phyloP scores from a whole-genome alignment of 75 land plant species.

The Ceratopteris richardii region DNA sequence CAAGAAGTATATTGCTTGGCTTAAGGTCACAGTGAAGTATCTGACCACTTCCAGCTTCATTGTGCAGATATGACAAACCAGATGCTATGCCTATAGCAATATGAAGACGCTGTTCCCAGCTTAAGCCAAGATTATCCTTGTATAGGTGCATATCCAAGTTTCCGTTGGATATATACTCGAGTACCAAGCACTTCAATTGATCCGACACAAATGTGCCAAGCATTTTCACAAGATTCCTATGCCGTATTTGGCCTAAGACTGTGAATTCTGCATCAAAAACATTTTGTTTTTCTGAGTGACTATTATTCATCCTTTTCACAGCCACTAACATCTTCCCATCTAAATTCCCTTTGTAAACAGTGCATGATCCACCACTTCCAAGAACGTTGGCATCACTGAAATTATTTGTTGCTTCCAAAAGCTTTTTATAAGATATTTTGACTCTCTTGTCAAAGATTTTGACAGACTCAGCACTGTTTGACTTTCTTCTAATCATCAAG shows the following conservation, averaged over 20 bases:
- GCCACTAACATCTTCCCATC: slow-evolving; percentile 12
- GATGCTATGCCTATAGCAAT: slow-evolving; percentile 44
- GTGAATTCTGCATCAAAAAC: slow-evolving; percentile 50
- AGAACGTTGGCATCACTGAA: slow-evolving; percentile 12
- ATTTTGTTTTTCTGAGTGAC: background rate
- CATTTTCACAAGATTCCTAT: slow-evolving; percentile 60
- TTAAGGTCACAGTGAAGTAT: slow-evolving; percentile 56
- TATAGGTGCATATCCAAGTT: slow-evolving; percentile 40
- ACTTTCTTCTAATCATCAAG: background rate
- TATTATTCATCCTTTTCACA: slow-evolving; percentile 21
- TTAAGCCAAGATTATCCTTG: slow-evolving; percentile 11
- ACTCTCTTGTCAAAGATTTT: slow-evolving; percentile 12
- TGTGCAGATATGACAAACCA: slow-evolving; percentile 54
- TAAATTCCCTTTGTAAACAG: slow-evolving; percentile 23
- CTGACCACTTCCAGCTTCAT: slow-evolving; percentile 35
- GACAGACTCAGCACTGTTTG: slow-evolving; percentile 6
- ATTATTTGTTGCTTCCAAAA: slow-evolving; percentile 14
- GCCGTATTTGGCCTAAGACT: slow-evolving; percentile 42
- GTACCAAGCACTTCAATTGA: slow-evolving; percentile 44
- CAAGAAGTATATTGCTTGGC: slow-evolving; percentile 44
- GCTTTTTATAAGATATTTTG: slow-evolving; percentile 10
- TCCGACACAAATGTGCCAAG: slow-evolving; percentile 33
- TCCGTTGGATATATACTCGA: slow-evolving; percentile 62
- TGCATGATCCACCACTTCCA: slow-evolving; percentile 22
- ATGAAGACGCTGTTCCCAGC: slow-evolving; percentile 31